These are phyloP conservation scores for Sanghuangporus weigelae DNA, from an alignment of 1,284 basidiomycete genomes.

Conservation along the genomic window DNA sequence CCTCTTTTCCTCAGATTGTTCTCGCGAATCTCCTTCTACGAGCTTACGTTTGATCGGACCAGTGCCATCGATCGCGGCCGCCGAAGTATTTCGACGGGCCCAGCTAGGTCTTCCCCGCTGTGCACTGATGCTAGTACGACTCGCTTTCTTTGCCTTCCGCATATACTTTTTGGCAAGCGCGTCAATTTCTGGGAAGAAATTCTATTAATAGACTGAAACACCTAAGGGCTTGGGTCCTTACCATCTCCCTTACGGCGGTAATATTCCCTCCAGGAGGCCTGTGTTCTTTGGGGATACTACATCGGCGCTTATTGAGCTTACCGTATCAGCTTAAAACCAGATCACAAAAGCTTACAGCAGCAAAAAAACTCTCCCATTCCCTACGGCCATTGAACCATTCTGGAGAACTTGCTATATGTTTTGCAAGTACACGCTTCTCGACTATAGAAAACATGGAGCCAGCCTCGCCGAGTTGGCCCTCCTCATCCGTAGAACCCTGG, in stretches of 20 bases:
- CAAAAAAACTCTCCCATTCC: conserved; percentile 48
- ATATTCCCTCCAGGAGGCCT: conserved; percentile 55
- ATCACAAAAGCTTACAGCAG: conserved; percentile 36
- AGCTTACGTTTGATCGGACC: conserved; percentile 5
- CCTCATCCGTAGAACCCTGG: conserved; percentile 30
- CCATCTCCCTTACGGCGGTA: conserved; percentile 47
- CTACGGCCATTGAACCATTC: conserved; percentile 42
- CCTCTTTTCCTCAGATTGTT: conserved; percentile 12
- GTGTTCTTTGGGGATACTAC: conserved; percentile 45
- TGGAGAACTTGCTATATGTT: conserved; percentile 44
- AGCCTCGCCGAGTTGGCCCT: conserved; percentile 46
- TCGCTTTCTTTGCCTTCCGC: conserved; percentile 2
- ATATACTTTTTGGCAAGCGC: conserved; percentile 31
- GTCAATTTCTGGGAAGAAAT: conserved; percentile 27
- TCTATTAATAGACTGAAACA: neutral
- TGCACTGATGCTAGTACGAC: neutral
- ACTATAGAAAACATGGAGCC: conserved; percentile 46
- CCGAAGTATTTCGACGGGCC: neutral
- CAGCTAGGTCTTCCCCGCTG: conserved; percentile 18
- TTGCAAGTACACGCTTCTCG: conserved; percentile 54
- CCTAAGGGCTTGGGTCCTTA: conserved; percentile 25
- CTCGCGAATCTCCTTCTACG: neutral
- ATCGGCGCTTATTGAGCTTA: neutral
- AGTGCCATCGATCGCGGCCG: neutral
- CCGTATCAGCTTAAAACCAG: neutral